A percentile compares a stretch with the other conserved stretches of the same genome.
Conservation (phyloP, 2,329 filamentous ascomycete species). For the Fusarium agapanthi region DNA sequence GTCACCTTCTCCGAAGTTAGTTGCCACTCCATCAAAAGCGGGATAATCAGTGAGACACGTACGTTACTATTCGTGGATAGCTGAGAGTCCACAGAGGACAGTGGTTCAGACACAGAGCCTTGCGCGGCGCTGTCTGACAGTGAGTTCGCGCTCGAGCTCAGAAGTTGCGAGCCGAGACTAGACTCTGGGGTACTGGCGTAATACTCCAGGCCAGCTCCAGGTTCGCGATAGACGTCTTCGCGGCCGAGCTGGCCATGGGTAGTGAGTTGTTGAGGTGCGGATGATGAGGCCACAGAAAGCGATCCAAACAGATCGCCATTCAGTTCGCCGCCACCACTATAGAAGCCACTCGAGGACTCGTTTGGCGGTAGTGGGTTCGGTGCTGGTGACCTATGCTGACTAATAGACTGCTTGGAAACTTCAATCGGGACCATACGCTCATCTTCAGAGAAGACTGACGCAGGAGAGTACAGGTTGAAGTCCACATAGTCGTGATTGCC, state of each 20-base stretch:
- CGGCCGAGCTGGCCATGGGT: conserved; percentile 16
- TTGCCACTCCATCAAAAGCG: neutral
- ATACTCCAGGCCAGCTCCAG: conserved; percentile 23
- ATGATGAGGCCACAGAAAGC: neutral
- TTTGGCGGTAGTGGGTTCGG: conserved; percentile 17
- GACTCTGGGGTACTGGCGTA: conserved; percentile 5
- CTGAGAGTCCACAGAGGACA: conserved; percentile 1
- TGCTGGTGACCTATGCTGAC: conserved; percentile 28
- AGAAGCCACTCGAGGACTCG: conserved; percentile 11
- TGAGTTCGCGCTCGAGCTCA: neutral
- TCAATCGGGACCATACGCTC: conserved; percentile 52
- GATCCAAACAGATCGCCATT: conserved; percentile 1
- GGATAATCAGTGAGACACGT: conserved; percentile 2
- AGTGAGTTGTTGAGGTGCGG: neutral
- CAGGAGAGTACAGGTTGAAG: conserved; percentile 65
- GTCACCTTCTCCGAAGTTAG: conserved; percentile 40
- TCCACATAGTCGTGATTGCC: conserved; percentile 56
- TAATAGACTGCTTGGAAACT: conserved; percentile 29
- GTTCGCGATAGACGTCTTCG: conserved; percentile 24
- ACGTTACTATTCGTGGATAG: conserved; percentile 25
- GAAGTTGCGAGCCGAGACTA: conserved; percentile 3
- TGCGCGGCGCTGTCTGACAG: neutral
- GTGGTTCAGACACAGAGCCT: neutral
- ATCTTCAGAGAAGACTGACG: conserved; percentile 58
- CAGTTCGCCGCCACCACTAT: neutral